phyloP scores from a whole-genome alignment of 257 asterid species.

The Cruciata laevipes region DNA sequence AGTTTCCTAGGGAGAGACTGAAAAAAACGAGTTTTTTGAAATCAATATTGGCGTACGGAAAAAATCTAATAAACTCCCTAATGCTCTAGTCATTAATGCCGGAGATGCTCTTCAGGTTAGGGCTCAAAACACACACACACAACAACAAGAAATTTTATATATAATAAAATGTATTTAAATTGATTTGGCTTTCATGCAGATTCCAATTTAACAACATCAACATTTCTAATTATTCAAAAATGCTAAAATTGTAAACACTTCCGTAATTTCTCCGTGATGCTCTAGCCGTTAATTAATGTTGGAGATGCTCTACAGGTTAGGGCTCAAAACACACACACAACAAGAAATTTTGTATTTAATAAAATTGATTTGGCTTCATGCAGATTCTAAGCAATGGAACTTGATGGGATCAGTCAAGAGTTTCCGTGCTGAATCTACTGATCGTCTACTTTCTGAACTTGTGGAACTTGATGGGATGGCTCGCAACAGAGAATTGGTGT shows the following conservation, averaged over 20 bases:
- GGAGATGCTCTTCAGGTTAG: conserved; percentile 29
- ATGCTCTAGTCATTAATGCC: conserved; percentile 30
- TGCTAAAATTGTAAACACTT: too few species aligned
- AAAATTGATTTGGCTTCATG: neutral
- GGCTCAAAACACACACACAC: neutral
- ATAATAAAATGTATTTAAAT: neutral
- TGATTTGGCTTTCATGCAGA: conserved; percentile 7
- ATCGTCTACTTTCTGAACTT: conserved; percentile 27
- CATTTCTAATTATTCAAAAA: too few species aligned
- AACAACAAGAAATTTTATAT: neutral
- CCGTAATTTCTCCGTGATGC: too few species aligned
- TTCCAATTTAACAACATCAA: conserved; percentile 7
- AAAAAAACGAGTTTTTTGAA: too few species aligned
- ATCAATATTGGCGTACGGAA: too few species aligned
- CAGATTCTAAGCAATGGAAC: conserved; percentile 38
- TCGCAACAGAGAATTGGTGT: conserved; percentile 21
- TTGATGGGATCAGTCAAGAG: conserved; percentile 31
- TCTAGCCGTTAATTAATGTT: conserved; percentile 26
- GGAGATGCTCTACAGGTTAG: conserved; percentile 29
- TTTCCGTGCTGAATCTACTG: conserved; percentile 22
- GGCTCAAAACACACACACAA: neutral
- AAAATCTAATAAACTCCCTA: too few species aligned
- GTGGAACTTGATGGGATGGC: conserved; percentile 26
- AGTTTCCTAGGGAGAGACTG: too few species aligned
- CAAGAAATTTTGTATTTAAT: too few species aligned